Percentiles rank a stretch among this genome's conserved stretches.
These are phyloP conservation scores for Nothophoma quercina DNA, from an alignment of 2,329 filamentous ascomycete genomes.

Conservation along the genomic window DNA sequence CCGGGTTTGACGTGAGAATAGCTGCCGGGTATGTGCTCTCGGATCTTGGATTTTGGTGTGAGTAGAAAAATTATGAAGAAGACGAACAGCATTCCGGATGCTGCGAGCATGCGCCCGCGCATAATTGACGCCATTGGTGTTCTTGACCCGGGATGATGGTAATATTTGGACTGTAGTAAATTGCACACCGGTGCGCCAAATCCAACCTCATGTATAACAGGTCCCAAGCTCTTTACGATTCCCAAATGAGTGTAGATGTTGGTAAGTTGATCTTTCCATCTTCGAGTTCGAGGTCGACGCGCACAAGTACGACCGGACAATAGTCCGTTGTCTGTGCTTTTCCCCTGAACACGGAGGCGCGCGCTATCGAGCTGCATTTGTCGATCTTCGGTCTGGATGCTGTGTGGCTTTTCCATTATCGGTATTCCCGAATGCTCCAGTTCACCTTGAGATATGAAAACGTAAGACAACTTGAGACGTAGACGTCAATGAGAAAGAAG, in stretches of 20 bases:
- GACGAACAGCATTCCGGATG: neutral
- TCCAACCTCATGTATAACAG: neutral
- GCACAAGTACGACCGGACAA: conserved; percentile 6
- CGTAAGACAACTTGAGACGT: too few species aligned
- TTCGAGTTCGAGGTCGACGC: neutral
- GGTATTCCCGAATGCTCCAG: too few species aligned
- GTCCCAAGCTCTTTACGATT: neutral
- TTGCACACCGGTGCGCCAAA: too few species aligned
- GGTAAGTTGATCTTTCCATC: neutral
- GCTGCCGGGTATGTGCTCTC: conserved; percentile 4
- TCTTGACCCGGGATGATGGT: too few species aligned
- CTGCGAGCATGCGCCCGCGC: neutral
- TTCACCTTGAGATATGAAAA: too few species aligned
- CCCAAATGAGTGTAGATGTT: neutral
- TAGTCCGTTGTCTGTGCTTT: conserved; percentile 16
- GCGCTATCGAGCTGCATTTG: neutral
- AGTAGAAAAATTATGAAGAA: neutral
- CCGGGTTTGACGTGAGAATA: conserved; percentile 26
- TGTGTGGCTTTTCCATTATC: neutral
- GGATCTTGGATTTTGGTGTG: neutral
- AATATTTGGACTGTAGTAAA: too few species aligned
- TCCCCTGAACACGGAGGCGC: conserved; percentile 9
- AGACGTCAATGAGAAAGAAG: too few species aligned
- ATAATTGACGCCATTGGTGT: neutral
- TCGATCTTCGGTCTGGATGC: neutral